These are phyloP conservation scores for Malus hybrid DNA, from an alignment of 331 rosid genomes.

Conservation along the genomic window DNA sequence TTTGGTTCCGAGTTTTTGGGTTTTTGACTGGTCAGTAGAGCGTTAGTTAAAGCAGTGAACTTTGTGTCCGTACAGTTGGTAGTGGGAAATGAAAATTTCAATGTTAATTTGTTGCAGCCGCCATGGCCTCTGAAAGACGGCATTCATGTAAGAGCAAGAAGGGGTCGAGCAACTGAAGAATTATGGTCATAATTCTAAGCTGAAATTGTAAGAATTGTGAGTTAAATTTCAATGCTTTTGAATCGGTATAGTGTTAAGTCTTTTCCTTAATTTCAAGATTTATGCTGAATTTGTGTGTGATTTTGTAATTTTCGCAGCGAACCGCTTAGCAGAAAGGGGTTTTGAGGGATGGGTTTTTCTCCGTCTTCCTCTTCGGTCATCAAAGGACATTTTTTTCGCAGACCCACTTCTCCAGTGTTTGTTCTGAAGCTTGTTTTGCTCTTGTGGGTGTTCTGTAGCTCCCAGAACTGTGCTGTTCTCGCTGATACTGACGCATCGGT, in stretches of 20 bases:
- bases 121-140: neutral
- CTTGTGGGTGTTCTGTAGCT: too few species aligned
- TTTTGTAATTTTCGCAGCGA: neutral
- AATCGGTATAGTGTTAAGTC: neutral
- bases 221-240: neutral
- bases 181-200: neutral
- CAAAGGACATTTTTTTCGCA: too few species aligned
- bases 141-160: neutral
- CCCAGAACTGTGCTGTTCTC: neutral
- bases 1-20: neutral
- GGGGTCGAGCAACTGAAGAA: neutral
- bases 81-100: neutral
- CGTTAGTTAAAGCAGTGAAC: neutral
- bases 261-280: neutral
- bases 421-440: too few species aligned
- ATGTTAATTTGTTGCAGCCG: neutral
- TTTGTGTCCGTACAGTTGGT: neutral
- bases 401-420: too few species aligned
- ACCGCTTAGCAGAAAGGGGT: conserved; percentile 6
- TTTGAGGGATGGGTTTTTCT: conserved; percentile 47
- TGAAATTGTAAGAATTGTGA: neutral
- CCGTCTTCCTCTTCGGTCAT: neutral
- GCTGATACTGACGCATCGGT: conserved; percentile 58
- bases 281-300: neutral
- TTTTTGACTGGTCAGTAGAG: neutral